Evolutionary conservation across 441 rosid species (phyloP).

Genomic region (Populus hybrid): DNA sequence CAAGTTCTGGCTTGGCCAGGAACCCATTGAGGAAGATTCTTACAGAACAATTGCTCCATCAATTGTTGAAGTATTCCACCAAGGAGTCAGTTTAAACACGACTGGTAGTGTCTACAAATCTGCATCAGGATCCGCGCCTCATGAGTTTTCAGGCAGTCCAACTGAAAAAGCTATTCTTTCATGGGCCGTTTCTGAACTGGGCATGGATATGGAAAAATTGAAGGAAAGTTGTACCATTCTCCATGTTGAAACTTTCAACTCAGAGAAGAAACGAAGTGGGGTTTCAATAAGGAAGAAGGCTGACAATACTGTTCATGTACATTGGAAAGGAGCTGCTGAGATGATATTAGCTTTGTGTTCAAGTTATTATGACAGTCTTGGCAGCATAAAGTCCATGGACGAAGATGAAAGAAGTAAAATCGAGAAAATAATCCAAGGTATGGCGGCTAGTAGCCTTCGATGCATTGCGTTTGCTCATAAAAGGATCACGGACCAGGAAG

Average conservation of each 20-base stretch:
- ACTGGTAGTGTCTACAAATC: constrained; percentile 53
- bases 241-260: constrained; percentile 70
- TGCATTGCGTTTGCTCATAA: constrained; percentile 84
- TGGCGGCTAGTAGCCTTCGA: constrained; percentile 78
- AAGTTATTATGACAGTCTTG: constrained; percentile 40
- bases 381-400: constrained; percentile 38
- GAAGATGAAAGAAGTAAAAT: constrained; percentile 33
- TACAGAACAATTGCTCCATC: constrained; percentile 28
- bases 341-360: constrained; percentile 66
- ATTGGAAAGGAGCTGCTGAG: constrained; percentile 91
- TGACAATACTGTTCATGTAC: constrained; percentile 49
- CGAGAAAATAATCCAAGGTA: constrained; percentile 52
- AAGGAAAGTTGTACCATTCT: constrained; percentile 42
- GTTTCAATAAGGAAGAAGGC: constrained; percentile 36
- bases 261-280: constrained; percentile 70
- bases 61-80: constrained; percentile 46
- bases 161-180: constrained; percentile 82
- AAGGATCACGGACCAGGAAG: constrained; percentile 22
- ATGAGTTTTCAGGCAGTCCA: constrained; percentile 72
- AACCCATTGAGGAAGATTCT: constrained; percentile 38
- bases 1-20: constrained; percentile 65
- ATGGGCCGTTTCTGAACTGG: constrained; percentile 61
- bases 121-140: constrained; percentile 30
- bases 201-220: constrained; percentile 50
- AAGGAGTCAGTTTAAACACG: constrained; percentile 66